phyloP scores from a whole-genome alignment of 2,329 filamentous ascomycete species.

The Cephalotrichum gorgonifer region DNA sequence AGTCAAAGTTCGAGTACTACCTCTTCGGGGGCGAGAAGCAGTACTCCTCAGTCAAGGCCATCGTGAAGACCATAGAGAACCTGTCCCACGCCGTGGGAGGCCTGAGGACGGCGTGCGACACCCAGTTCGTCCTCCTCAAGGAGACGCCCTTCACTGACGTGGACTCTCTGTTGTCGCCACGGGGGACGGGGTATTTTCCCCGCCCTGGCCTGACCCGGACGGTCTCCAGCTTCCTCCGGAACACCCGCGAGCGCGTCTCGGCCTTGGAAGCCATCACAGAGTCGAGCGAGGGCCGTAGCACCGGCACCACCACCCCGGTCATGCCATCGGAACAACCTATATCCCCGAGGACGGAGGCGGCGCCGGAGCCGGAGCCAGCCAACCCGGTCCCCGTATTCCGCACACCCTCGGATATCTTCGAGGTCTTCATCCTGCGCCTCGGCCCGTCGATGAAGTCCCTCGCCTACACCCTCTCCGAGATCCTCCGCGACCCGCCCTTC shows the following conservation, averaged over 20 bases:
- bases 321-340: slow-evolving; percentile 5
- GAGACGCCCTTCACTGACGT: slow-evolving; percentile 32
- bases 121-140: slow-evolving; percentile 75
- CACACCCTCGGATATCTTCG: slow-evolving; percentile 76
- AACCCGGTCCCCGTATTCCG: slow-evolving; percentile 27
- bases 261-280: background rate
- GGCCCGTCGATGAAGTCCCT: slow-evolving; percentile 94
- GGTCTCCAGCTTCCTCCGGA: slow-evolving; percentile 14
- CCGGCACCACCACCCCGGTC: background rate
- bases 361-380: background rate
- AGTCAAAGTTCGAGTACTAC: slow-evolving; percentile 86
- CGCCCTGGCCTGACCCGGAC: slow-evolving; percentile 12
- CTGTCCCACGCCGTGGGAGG: slow-evolving; percentile 85
- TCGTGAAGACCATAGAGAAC: slow-evolving; percentile 76
- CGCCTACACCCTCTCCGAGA: slow-evolving; percentile 81
- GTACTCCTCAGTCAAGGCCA: slow-evolving; percentile 66
- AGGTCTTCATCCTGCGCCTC: slow-evolving; percentile 76
- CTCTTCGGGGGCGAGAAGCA: slow-evolving; percentile 68
- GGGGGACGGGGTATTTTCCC: slow-evolving; percentile 4
- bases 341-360: slow-evolving; percentile 4
- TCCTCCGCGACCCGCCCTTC: slow-evolving; percentile 81
- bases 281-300: background rate
- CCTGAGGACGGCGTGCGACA: slow-evolving; percentile 76
- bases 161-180: slow-evolving; percentile 18
- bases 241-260: background rate